A percentile compares a stretch with the other conserved stretches of the same genome.
phyloP scores from a whole-genome alignment of 768 basidiomycete species.

The Russula lepida region DNA sequence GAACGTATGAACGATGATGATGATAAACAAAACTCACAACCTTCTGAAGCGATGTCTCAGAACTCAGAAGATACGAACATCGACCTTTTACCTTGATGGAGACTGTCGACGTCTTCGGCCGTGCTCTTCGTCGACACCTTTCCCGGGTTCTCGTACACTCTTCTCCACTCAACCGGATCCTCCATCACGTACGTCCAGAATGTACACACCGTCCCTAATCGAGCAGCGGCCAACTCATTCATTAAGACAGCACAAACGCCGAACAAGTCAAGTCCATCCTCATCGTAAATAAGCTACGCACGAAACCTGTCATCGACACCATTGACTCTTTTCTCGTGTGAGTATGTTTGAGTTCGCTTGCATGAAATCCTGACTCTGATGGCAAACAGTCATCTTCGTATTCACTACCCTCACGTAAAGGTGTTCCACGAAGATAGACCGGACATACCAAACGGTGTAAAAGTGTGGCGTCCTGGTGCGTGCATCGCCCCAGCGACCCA shows the following conservation, averaged over 20 bases:
- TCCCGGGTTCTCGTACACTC: background rate
- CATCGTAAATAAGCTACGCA: conserved; percentile 75
- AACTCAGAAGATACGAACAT: background rate
- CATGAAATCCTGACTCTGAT: background rate
- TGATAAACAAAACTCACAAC: background rate
- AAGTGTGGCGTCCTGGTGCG: conserved; percentile 53
- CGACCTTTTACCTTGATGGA: background rate
- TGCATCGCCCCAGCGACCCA: background rate
- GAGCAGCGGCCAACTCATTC: conserved; percentile 15
- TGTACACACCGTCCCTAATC: background rate
- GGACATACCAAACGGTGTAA: conserved; percentile 42
- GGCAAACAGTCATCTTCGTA: conserved; percentile 24
- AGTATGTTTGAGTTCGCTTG: conserved; percentile 22
- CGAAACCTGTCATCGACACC: conserved; percentile 65
- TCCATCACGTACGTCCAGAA: conserved; percentile 6
- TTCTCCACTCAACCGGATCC: conserved; percentile 4
- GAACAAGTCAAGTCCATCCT: conserved; percentile 54
- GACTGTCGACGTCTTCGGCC: background rate
- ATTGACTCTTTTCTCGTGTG: conserved; percentile 68
- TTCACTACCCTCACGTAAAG: conserved; percentile 27
- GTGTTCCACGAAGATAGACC: conserved; percentile 33
- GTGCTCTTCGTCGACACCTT: background rate
- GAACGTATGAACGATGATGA: background rate
- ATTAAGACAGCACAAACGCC: conserved; percentile 12
- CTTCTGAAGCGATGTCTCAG: background rate